Evolutionary conservation across 2,329 filamentous ascomycete species (phyloP), one percentile per base, ranked within the genome.

Genomic region (Rutstroemia sp.): DNA sequence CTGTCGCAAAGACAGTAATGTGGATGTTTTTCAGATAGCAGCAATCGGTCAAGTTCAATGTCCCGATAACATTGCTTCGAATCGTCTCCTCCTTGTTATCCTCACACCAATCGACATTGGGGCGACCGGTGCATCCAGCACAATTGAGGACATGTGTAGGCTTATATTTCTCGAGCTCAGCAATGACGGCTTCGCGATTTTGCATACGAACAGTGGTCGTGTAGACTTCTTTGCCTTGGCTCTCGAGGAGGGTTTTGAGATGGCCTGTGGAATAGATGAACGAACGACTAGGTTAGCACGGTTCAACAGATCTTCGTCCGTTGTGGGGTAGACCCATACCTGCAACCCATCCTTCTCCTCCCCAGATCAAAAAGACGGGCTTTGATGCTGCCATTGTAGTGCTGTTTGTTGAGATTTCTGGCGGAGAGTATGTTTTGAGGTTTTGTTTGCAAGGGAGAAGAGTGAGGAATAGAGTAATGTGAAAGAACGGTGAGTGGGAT

Each of bases 51-150:
- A 87, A 70, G 67, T 83, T 86, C 62, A 86, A 67, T 38, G 82
- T 81, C 54, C 84, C 84, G 48, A 86, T 78, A 55, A 83, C 83
- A 66, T 88, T 88, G 68, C 80, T 85, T 58, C 83, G 77, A 67
- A 87, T 79, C 6, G 84, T 87, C 55, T 80, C 79, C 70, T 84
- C 79, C 71, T 81, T 85, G 74, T 87, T 79, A 66, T 85, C 81
- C 72, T 88, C 85, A 65, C 84, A 87, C 83, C 83, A 86, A 71
- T 87, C 84, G 68, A 86, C 82, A 62, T 87, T 87, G 60, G 83
- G 83, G 23, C 82, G 76, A 50, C 85, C 84, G 3, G 83, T 87
- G 67, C 78, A 82, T 59, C 83, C 84, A 49, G 84, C 84, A 59
- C 79, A 81, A 70, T 86, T 86, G 51, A 87, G 72, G 56, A 87